Base-by-base conservation (phyloP, 139 green algal genomes). In the Micromonas pusilla region DNA sequence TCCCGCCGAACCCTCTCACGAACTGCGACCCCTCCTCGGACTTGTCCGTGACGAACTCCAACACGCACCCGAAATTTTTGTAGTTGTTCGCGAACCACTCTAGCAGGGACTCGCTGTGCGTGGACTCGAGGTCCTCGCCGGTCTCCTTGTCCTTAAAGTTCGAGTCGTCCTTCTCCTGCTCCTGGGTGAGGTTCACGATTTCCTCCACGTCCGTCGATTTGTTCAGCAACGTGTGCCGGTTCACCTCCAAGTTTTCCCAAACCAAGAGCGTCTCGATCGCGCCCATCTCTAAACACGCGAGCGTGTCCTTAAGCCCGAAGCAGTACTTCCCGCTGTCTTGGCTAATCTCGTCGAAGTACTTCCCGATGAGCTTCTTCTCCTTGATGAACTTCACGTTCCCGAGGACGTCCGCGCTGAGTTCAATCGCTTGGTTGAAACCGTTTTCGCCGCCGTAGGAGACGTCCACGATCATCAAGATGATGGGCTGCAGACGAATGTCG, bases 381-480 rank as follows among this genome's bases (percentile, higher is more conserved):
- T 96, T 93, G 73, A 99, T 94, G 89, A 99, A 99, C 87, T 99
- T 99, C 38, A 99, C 94, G 79, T 99, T 99, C 52, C 87, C 83
- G 37, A 99, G 86, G 32, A 92, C 93, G 80, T 98, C 95, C n/a
- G 91, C 82, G 3, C 91, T 93, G 53, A 98, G 90, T 89, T 98
- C 95, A 75, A 99, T 99, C 9, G 95, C 95, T 85, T 99, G 95
- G 79, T 90, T 97, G 89, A 98, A 98, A 21, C 95, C 95, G 84
- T 99, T 99, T 81, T 99, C 94, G 13, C 93, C 94, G 23, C 94
- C 95, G 79, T 98, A 98, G 28, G 91, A 97, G 25, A 99, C 95
- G 80, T 99, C 95, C 33, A 99, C 94, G 37, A 96, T 89, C 36
- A 90, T 89, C 38, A 99, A 83, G n/a, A 99, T 83, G 26, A 94